Base-by-base conservation (phyloP, 1,284 basidiomycete species). In the Sanghuangporus baumii region DNA sequence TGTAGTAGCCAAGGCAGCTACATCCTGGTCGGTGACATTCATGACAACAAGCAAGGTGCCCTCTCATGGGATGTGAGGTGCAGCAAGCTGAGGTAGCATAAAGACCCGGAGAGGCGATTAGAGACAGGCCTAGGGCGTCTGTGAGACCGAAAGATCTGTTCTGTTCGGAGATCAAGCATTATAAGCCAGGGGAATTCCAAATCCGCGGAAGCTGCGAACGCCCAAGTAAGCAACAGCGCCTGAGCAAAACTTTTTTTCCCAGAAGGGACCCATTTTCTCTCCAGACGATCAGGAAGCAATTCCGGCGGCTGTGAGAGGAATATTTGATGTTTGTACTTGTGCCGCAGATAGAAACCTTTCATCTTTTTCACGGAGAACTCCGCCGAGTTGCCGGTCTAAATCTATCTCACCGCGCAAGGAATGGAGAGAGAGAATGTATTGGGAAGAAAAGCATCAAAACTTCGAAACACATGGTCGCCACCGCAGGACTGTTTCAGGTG, bases 211-310 rank as follows among this genome's bases (percentile, higher is more conserved):
- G 31, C 51, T 52, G 2, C 31, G 51, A 12, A 34, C 31, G 31
- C 16, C 20, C 47, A 9, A 41, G 40, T 16, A 11, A 18, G 47
- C 47, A 26, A 18, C 47, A 18, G 11, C 3, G 11, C n/a, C n/a
- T 20, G 31, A 3, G 12, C 23, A 2, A 14, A 31, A 26, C 51
- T 52, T 31, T 52, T 52, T 52, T 52, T 52, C 23, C 51, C 12
- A 52, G 51, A 52, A 52, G 51, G 23, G 51, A 12, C 51, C 51
- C 51, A 36, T 52, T 52, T 52, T 52, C 18, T 52, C 51, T 52
- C 23, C 7, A 36, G 51, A 52, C 51, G 51, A 52, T 52, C 51
- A 52, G 11, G 51, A n/a, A 20, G 31, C 23, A 52, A 20, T 8
- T 23, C 11, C 51, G 51, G 31, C 51, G 23, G 31, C 9, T 14